A percentile compares a stretch with the other conserved stretches of the same genome.
phyloP scores from a whole-genome alignment of 495 filamentous ascomycete genomes.

The Penicillium turbatum region DNA sequence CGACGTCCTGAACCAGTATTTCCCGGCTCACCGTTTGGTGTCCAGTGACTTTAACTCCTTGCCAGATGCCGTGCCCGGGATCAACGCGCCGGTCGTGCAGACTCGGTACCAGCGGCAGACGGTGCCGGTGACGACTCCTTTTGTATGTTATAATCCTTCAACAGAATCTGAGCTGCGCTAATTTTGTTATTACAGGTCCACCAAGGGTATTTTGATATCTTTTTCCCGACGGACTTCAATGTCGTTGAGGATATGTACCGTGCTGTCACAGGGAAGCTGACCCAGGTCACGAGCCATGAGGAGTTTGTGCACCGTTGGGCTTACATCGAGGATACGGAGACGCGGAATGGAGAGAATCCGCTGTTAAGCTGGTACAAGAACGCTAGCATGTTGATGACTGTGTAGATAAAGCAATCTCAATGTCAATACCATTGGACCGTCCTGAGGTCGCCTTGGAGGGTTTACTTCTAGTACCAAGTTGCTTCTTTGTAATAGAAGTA shows the following conservation, averaged over 20 bases:
- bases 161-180: slow-evolving; percentile 2
- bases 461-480: neutral
- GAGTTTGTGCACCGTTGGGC: slow-evolving; percentile 89
- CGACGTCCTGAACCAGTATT: slow-evolving; percentile 76
- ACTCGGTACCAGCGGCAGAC: slow-evolving; percentile 81
- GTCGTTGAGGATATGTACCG: slow-evolving; percentile 86
- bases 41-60: slow-evolving; percentile 85
- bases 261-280: slow-evolving; percentile 85
- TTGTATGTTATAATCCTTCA: slow-evolving; percentile 56
- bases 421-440: neutral
- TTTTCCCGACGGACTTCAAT: slow-evolving; percentile 93
- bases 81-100: slow-evolving; percentile 94
- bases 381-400: slow-evolving; percentile 80
- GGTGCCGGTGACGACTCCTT: slow-evolving; percentile 84
- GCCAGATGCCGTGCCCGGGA: slow-evolving; percentile 72
- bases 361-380: slow-evolving; percentile 92
- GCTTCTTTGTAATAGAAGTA: neutral
- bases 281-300: slow-evolving; percentile 77
- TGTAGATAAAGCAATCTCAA: slow-evolving; percentile 39
- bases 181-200: slow-evolving; percentile 60
- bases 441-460: neutral
- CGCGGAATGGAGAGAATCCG: slow-evolving; percentile 87
- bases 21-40: slow-evolving; percentile 85
- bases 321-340: slow-evolving; percentile 83
- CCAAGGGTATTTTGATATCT: slow-evolving; percentile 97